Conservation (phyloP, 495 filamentous ascomycete genomes). For the Hypoxylon fuscum region DNA sequence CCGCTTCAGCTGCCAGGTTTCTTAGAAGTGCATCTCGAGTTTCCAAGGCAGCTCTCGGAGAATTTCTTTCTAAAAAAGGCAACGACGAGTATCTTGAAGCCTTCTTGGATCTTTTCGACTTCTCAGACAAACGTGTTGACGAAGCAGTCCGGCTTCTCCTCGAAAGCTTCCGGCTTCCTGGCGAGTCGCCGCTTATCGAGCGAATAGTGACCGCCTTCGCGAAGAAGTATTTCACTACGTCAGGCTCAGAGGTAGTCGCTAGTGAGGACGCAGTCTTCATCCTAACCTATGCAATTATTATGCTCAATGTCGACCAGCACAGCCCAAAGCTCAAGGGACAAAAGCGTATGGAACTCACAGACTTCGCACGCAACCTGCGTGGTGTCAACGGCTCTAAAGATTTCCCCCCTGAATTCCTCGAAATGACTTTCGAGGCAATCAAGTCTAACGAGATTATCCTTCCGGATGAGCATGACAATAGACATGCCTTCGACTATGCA, state of each 20-base stretch:
- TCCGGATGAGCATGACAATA: constrained; percentile 96
- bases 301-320: constrained; percentile 94
- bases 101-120: constrained; percentile 87
- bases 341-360: constrained; percentile 80
- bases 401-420: constrained; percentile 85
- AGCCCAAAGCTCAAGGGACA: constrained; percentile 87
- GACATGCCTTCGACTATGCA: constrained; percentile 93
- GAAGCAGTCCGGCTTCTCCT: constrained; percentile 88
- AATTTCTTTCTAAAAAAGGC: constrained; percentile 88
- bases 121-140: constrained; percentile 83
- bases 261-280: constrained; percentile 91
- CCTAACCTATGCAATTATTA: constrained; percentile 94
- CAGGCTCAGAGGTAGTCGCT: constrained; percentile 76
- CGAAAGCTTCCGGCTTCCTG: constrained; percentile 92
- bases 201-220: constrained; percentile 87
- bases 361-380: constrained; percentile 88
- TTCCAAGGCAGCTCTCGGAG: constrained; percentile 90
- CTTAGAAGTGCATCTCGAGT: constrained; percentile 84
- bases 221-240: constrained; percentile 82
- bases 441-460: constrained; percentile 93
- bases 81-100: constrained; percentile 83
- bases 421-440: constrained; percentile 90
- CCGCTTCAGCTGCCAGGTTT: constrained; percentile 79
- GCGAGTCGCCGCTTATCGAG: constrained; percentile 92
- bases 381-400: constrained; percentile 87